phyloP scores from a whole-genome alignment of 2,329 filamentous ascomycete genomes.

The Aspergillus sp. region DNA sequence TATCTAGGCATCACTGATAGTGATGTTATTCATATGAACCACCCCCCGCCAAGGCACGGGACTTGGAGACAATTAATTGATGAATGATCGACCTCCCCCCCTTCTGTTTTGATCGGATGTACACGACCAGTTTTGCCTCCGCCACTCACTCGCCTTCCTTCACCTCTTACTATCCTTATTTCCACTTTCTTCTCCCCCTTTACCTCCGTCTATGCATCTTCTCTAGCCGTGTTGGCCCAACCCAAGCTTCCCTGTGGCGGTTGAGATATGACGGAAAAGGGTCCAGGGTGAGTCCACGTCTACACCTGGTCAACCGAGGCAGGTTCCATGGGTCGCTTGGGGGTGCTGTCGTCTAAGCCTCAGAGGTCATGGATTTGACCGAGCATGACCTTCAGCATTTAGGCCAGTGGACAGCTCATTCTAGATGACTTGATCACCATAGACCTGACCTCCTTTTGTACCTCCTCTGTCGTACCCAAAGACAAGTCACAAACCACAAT shows the following conservation, averaged over 20 bases:
- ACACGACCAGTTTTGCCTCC: not conserved
- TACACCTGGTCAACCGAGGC: slow-evolving; percentile 5
- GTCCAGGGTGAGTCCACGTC: slow-evolving; percentile 26
- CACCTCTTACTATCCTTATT: slow-evolving; percentile 1
- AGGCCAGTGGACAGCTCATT: not conserved
- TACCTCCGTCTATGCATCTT: not conserved
- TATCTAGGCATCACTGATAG: too few species aligned
- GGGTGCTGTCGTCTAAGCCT: not conserved
- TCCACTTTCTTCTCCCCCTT: not conserved
- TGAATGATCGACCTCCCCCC: not conserved
- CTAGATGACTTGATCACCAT: not conserved
- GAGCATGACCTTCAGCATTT: not conserved
- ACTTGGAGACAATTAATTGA: not conserved
- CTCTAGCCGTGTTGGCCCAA: not conserved
- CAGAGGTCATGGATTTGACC: not conserved
- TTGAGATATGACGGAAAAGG: slow-evolving; percentile 29
- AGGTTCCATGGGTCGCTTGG: slow-evolving; percentile 20
- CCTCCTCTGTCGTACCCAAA: not conserved
- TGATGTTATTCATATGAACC: not conserved
- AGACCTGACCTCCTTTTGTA: not conserved
- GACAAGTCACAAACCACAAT: not conserved
- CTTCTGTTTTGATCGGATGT: not conserved
- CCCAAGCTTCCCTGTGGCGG: slow-evolving; percentile 4
- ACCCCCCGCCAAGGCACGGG: slow-evolving; percentile 14
- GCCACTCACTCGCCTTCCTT: not conserved